Evolutionary conservation across 345 rosid genomes (phyloP).

Genomic region (Cardamine chenopodiifolia): DNA sequence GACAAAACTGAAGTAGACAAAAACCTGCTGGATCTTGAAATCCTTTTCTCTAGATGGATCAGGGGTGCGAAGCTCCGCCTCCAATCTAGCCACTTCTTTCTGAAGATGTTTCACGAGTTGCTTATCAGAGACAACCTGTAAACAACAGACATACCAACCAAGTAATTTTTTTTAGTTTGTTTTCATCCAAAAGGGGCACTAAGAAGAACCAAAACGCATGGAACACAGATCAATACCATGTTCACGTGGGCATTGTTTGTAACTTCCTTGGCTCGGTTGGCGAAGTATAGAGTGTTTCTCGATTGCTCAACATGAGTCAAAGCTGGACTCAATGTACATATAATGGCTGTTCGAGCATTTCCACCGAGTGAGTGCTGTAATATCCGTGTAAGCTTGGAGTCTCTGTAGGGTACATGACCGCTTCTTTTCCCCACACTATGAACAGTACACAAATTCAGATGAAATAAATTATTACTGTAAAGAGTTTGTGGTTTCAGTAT

Average conservation of each 20-base stretch:
- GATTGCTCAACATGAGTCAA: conserved; percentile 89
- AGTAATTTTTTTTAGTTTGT: neutral
- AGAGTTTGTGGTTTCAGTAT: neutral
- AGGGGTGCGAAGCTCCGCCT: conserved; percentile 97
- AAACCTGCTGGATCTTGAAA: conserved; percentile 82
- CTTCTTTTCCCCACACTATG: conserved; percentile 90
- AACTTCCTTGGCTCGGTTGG: conserved; percentile 99
- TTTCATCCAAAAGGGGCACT: conserved; percentile 12
- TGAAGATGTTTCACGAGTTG: conserved; percentile 97
- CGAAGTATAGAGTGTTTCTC: conserved; percentile 92
- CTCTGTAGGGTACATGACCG: conserved; percentile 94
- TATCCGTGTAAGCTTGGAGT: conserved; percentile 97
- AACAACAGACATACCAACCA: neutral
- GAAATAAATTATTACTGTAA: neutral
- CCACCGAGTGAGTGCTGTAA: conserved; percentile 99
- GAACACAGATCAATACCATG: conserved; percentile 62
- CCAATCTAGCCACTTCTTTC: conserved; percentile 96
- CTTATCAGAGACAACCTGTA: conserved; percentile 93
- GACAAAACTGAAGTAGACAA: conserved; percentile 8
- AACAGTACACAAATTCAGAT: conserved; percentile 29
- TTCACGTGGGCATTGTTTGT: conserved; percentile 98
- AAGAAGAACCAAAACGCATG: conserved; percentile 15
- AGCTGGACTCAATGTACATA: conserved; percentile 97
- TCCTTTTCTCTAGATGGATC: conserved; percentile 88
- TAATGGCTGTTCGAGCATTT: conserved; percentile 98